phyloP scores from a whole-genome alignment of 305 asterid genomes.

The Fraxinus velutina region DNA sequence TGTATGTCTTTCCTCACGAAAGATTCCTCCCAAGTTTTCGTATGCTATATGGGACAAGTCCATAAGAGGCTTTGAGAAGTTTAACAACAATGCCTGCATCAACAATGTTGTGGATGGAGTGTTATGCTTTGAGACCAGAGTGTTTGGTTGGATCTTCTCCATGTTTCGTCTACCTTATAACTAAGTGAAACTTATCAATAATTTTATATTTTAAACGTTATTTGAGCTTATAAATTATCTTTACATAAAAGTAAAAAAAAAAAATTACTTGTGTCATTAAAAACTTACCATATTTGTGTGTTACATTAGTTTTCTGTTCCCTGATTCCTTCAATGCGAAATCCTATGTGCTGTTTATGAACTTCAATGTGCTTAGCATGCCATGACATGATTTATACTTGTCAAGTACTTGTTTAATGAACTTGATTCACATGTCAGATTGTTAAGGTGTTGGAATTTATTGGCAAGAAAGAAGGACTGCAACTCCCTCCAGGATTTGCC shows the following conservation, averaged over 20 bases:
- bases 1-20: conserved; percentile 8
- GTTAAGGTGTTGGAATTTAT: conserved; percentile 75
- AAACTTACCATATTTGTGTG: background rate
- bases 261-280: background rate
- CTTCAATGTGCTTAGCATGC: conserved; percentile 15
- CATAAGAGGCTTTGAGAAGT: background rate
- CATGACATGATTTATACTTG: conserved; percentile 9
- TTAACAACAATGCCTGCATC: background rate
- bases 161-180: background rate
- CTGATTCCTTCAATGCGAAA: background rate
- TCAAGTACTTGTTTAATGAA: conserved; percentile 9
- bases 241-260: background rate
- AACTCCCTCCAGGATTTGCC: conserved; percentile 74
- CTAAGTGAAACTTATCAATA: background rate
- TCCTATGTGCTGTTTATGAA: background rate
- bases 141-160: conserved; percentile 13
- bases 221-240: background rate
- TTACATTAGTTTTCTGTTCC: background rate
- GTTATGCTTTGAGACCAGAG: conserved; percentile 7
- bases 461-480: conserved; percentile 88
- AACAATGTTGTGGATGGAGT: background rate
- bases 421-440: conserved; percentile 43
- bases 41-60: conserved; percentile 3
- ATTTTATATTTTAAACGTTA: background rate
- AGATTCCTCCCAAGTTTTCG: conserved; percentile 8